Evolutionary conservation across 2,329 filamentous ascomycete genomes (phyloP).

Genomic region (Ploettnerulaceae sp.): DNA sequence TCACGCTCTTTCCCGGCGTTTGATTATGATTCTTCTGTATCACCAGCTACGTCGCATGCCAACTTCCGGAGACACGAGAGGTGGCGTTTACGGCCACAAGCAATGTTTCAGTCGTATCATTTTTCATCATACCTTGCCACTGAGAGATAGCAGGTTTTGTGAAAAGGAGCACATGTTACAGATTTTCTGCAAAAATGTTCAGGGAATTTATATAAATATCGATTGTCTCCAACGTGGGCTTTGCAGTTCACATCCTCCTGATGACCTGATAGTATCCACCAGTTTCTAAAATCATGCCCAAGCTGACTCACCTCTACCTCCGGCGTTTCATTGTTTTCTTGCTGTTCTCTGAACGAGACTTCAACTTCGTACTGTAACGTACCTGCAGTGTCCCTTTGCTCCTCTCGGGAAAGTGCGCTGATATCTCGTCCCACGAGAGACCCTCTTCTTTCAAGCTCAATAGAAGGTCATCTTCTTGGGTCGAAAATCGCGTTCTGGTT

Average conservation of each 20-base stretch:
- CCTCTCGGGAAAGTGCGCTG: conserved; percentile 19
- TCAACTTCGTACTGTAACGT: conserved; percentile 23
- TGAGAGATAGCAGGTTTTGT: too few relatives aligned
- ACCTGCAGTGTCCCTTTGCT: conserved; percentile 23
- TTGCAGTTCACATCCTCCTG: too few relatives aligned
- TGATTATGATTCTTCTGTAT: conserved; percentile 29
- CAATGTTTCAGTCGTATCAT: too few relatives aligned
- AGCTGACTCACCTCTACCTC: conserved; percentile 3
- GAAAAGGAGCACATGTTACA: too few relatives aligned
- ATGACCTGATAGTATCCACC: too few relatives aligned
- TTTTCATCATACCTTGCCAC: too few relatives aligned
- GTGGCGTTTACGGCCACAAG: too few relatives aligned
- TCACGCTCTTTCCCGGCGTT: conserved; percentile 27
- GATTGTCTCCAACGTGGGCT: too few relatives aligned
- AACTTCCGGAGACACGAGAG: conserved; percentile 26
- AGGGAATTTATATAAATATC: too few relatives aligned
- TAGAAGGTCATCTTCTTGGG: conserved; percentile 18
- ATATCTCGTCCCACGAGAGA: conserved; percentile 22
- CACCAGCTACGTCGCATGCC: conserved; percentile 29
- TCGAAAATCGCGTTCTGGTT: conserved; percentile 15
- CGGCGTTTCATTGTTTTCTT: too few relatives aligned
- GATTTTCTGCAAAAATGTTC: too few relatives aligned
- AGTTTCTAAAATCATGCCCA: too few relatives aligned
- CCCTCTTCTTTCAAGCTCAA: conserved; percentile 17
- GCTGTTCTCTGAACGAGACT: conserved; percentile 17